These are phyloP conservation scores for Flaveria trinervia DNA, from an alignment of 129 eudicot genomes.

Conservation along the genomic window DNA sequence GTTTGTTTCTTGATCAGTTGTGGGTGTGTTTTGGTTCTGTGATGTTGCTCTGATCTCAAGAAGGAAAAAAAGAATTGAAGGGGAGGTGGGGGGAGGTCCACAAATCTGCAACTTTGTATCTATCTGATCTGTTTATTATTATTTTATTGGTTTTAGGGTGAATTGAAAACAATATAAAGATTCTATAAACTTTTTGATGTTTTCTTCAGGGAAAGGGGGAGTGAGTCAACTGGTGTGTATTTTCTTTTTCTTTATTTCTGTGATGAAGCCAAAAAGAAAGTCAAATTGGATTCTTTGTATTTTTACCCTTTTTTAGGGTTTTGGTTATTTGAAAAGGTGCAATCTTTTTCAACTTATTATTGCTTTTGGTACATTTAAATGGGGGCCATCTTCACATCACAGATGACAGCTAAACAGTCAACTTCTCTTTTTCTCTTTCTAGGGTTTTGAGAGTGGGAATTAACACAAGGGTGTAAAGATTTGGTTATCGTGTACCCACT, in stretches of 20 bases:
- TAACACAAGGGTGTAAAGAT: slow-evolving; percentile 40
- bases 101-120: slow-evolving; percentile 58
- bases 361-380: slow-evolving; percentile 32
- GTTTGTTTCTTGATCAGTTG: neutral
- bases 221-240: slow-evolving; percentile 37
- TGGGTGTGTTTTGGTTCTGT: neutral
- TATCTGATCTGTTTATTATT: slow-evolving; percentile 30
- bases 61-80: neutral
- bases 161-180: slow-evolving; percentile 37
- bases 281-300: slow-evolving; percentile 32
- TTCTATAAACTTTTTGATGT: slow-evolving; percentile 28
- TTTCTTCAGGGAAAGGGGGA: slow-evolving; percentile 20
- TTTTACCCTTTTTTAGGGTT: slow-evolving; percentile 26
- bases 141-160: slow-evolving; percentile 22
- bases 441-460: slow-evolving; percentile 45
- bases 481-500: slow-evolving; percentile 66
- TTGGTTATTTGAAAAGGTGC: slow-evolving; percentile 1
- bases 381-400: slow-evolving; percentile 30
- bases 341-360: slow-evolving; percentile 19
- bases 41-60: slow-evolving; percentile 21
- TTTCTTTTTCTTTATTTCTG: slow-evolving; percentile 24
- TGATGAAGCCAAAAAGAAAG: slow-evolving; percentile 33
- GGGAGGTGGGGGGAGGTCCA: slow-evolving; percentile 43
- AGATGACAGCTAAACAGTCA: slow-evolving; percentile 56
- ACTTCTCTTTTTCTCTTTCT: slow-evolving; percentile 25